Conservation (phyloP, 1,139 yeast species). For the Candida pseudoviswanathii region DNA sequence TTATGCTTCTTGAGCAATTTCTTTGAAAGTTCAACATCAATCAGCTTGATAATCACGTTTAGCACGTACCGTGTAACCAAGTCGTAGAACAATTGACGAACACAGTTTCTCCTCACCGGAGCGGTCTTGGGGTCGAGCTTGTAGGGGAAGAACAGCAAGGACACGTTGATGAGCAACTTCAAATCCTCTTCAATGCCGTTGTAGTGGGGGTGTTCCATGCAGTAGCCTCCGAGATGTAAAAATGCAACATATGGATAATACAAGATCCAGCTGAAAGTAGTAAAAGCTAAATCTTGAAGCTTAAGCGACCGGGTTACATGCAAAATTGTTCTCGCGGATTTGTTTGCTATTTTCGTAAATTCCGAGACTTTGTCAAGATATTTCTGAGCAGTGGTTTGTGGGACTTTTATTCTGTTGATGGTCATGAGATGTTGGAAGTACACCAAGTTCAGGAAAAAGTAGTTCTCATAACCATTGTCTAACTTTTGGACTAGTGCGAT, state of each 20-base stretch:
- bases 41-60: slow-evolving; percentile 3
- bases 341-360: slow-evolving; percentile 21
- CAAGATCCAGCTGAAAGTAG: slow-evolving; percentile 33
- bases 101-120: slow-evolving; percentile 8
- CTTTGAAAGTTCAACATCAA: background rate
- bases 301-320: slow-evolving; percentile 24
- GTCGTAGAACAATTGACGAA: slow-evolving; percentile 11
- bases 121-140: background rate
- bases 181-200: slow-evolving; percentile 30
- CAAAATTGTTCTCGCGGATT: slow-evolving; percentile 39
- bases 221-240: slow-evolving; percentile 29
- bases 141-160: slow-evolving; percentile 24
- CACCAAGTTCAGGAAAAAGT: slow-evolving; percentile 27
- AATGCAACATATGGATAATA: slow-evolving; percentile 38
- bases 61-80: slow-evolving; percentile 9
- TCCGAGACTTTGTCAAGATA: background rate
- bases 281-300: slow-evolving; percentile 20
- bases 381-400: background rate
- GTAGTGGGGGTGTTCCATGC: slow-evolving; percentile 30
- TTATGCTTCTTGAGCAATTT: slow-evolving; percentile 4
- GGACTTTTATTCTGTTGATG: slow-evolving; percentile 25
- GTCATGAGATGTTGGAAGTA: slow-evolving; percentile 37
- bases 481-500: slow-evolving; percentile 4
- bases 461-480: slow-evolving; percentile 18
- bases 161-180: slow-evolving; percentile 28